Base-by-base conservation (phyloP, 2,329 filamentous ascomycete species). In the Neofusicoccum ribis region DNA sequence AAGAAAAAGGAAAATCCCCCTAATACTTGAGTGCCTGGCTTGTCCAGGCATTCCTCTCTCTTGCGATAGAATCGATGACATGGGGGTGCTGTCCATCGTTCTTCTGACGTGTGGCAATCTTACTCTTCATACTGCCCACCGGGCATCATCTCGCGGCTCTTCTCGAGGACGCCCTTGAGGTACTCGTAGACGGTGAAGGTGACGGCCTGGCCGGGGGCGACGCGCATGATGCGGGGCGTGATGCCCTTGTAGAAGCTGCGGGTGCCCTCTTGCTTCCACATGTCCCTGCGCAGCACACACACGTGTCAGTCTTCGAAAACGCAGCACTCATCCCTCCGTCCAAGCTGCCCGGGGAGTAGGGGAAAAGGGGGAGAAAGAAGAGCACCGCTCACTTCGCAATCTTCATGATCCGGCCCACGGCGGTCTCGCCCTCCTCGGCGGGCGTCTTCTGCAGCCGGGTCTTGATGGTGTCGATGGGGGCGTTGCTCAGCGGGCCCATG, bases 191-290 rank as follows among this genome's bases (percentile, higher is more conserved):
- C 82, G 17, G 82, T 89, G 71, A 90, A 90, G 2, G 88, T 90
- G 50, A 90, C 88, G 17, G 88, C 95, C 83, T 99, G 95, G 52
- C 95, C 95, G 7, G 95, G 95, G 31, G 95, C 95, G 63, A 99
- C 95, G 74, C 95, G 88, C 93, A 98, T 98, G 71, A 99, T 91
- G 72, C 95, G 88, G 6, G 95, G 95, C 52, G 95, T 99, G 80
- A 99, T 99, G 73, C 95, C 95, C 86, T 98, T 98, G 85, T 97
- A 99, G 81, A 99, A 99, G 54, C 95, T 95, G 72, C 92, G 89
- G 71, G 94, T 84, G 41, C 95, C 95, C 81, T 99, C 95, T 82
- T 96, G 91, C 74, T 90, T 92, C 79, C 81, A 83, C 81, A 84
- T 83, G 47, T 81, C 77, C 58, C 76, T 79, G 60, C 43, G 7